phyloP scores from a whole-genome alignment of 2,329 filamentous ascomycete species.

The Periconia sp. region DNA sequence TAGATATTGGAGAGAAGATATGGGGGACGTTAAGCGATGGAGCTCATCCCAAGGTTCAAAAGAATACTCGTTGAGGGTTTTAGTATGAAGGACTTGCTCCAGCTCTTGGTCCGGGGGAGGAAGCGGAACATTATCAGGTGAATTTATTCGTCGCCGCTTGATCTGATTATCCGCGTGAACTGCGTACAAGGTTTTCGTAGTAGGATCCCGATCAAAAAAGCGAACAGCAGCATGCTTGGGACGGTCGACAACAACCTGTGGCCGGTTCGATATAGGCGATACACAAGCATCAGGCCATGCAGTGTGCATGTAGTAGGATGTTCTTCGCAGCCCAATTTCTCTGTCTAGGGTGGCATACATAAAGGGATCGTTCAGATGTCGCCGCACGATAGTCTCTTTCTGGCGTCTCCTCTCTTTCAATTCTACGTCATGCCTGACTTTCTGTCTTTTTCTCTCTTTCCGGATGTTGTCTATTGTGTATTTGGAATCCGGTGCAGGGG shows the following conservation, averaged over 20 bases:
- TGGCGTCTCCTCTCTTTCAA: constrained; percentile 13
- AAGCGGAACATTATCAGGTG: constrained; percentile 1
- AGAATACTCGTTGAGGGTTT: constrained; percentile 14
- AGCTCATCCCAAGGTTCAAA: constrained; percentile 25
- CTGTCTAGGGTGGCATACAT: constrained; percentile 23
- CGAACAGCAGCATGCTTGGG: constrained; percentile 10
- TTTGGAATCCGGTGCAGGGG: constrained; percentile 34
- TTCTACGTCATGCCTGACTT: constrained; percentile 9
- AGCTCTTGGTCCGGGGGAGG: background rate
- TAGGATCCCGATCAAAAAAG: constrained; percentile 31
- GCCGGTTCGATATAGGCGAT: constrained; percentile 11
- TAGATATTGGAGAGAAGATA: constrained; percentile 35
- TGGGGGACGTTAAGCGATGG: constrained; percentile 24
- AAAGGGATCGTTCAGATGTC: constrained; percentile 15
- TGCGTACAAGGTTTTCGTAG: constrained; percentile 24
- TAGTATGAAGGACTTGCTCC: background rate
- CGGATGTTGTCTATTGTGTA: constrained; percentile 47
- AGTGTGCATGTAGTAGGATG: constrained; percentile 18
- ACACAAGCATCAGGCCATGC: constrained; percentile 32
- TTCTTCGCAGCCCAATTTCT: constrained; percentile 27
- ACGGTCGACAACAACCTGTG: constrained; percentile 12
- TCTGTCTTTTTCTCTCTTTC: constrained; percentile 35
- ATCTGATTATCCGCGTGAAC: constrained; percentile 27
- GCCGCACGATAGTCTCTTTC: constrained; percentile 27
- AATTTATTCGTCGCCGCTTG: constrained; percentile 12